Conservation (phyloP, 2,329 filamentous ascomycete species). For the Talaromyces amestolkiae region DNA sequence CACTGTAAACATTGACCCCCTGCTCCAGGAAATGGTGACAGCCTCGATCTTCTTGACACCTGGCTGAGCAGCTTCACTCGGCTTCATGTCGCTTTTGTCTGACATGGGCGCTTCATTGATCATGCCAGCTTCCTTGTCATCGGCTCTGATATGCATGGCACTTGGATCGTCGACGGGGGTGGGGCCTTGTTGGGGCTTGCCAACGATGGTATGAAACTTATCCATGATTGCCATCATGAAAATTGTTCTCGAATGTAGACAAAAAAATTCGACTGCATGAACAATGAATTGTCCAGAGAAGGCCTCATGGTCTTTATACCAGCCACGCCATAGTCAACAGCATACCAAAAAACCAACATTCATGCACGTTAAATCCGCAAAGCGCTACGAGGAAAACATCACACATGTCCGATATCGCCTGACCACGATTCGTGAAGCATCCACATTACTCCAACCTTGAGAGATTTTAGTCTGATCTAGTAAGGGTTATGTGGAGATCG, state of each 20-base stretch:
- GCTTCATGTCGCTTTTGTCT: neutral
- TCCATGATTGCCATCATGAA: neutral
- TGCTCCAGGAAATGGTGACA: constrained; percentile 36
- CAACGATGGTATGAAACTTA: constrained; percentile 2
- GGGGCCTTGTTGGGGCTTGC: neutral
- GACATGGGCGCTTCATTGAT: neutral
- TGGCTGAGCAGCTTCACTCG: constrained; percentile 20
- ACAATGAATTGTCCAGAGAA: neutral
- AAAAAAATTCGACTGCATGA: neutral
- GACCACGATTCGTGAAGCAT: neutral
- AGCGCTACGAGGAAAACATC: neutral
- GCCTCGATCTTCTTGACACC: constrained; percentile 26
- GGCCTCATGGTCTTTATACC: neutral
- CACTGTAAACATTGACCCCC: constrained; percentile 34
- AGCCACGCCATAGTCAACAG: neutral
- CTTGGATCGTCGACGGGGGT: neutral
- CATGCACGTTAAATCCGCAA: too few species aligned
- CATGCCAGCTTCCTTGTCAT: neutral
- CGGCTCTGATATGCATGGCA: neutral
- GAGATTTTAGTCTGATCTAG: neutral
- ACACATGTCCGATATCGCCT: neutral
- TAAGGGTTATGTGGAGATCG: neutral
- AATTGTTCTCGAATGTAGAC: neutral
- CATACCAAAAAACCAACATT: too few species aligned
- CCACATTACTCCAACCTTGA: neutral